These are phyloP conservation scores for Mesotaenium endlicherianum DNA, from an alignment of 139 green algal species.

Conservation along the genomic window DNA sequence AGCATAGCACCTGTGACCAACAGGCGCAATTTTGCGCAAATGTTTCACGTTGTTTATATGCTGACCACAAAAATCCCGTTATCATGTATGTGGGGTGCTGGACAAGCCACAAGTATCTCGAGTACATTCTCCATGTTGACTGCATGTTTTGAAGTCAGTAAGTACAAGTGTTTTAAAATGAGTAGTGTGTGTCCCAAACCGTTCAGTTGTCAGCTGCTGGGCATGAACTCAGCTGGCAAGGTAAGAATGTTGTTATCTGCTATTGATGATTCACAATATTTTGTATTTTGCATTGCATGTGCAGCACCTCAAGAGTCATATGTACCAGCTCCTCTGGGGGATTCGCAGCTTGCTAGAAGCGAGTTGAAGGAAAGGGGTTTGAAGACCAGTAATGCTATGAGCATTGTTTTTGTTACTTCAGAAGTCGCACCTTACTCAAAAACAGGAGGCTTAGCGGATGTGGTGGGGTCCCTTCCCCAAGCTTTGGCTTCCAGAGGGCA, in stretches of 20 bases:
- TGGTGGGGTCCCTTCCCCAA: constrained; percentile 62
- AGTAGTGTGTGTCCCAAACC: not conserved
- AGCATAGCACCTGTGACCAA: too few species aligned
- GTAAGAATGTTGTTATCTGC: not conserved
- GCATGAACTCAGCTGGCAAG: not conserved
- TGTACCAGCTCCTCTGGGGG: not conserved
- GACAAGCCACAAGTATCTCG: too few species aligned
- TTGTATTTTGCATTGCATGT: not conserved
- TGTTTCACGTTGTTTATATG: too few species aligned
- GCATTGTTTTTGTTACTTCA: constrained; percentile 60
- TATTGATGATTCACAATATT: not conserved
- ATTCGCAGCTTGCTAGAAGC: constrained; percentile 1
- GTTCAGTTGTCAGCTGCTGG: not conserved
- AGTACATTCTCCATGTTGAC: too few species aligned
- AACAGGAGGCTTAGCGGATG: constrained; percentile 78
- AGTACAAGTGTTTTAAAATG: not conserved
- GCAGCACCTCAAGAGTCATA: not conserved
- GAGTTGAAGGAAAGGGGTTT: not conserved
- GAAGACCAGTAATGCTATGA: constrained; percentile 17
- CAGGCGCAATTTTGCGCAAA: too few species aligned
- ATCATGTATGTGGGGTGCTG: too few species aligned
- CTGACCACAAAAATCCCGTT: too few species aligned
- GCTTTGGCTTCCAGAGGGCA: constrained; percentile 66
- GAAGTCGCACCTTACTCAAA: constrained; percentile 87
- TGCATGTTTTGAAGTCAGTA: too few species aligned